Evolutionary conservation across 1,139 yeast genomes (phyloP).

Genomic region (Tardiomyces digboiensis): DNA sequence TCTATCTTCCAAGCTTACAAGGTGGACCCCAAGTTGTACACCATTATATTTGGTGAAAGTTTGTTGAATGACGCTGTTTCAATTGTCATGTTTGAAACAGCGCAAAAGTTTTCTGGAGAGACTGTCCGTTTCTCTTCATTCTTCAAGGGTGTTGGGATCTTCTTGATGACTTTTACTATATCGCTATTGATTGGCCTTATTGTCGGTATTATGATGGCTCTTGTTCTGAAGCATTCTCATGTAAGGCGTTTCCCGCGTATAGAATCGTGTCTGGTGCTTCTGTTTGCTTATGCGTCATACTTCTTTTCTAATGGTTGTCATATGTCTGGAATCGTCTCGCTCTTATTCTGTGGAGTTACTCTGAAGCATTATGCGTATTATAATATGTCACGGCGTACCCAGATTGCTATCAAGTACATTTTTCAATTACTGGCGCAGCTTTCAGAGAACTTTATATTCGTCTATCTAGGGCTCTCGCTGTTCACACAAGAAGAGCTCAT

Average conservation of each 20-base stretch:
- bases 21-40: constrained; percentile 94
- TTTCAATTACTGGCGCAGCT: constrained; percentile 91
- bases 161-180: constrained; percentile 87
- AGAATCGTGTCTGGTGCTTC: constrained; percentile 84
- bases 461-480: constrained; percentile 85
- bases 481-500: constrained; percentile 95
- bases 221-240: constrained; percentile 85
- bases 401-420: constrained; percentile 89
- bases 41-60: constrained; percentile 96
- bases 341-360: constrained; percentile 93
- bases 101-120: constrained; percentile 92
- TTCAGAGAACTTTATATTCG: constrained; percentile 94
- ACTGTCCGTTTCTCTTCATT: constrained; percentile 64
- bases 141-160: constrained; percentile 91
- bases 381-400: constrained; percentile 96
- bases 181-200: constrained; percentile 87
- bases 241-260: constrained; percentile 91
- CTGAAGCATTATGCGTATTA: constrained; percentile 94
- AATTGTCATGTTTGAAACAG: constrained; percentile 98
- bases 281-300: constrained; percentile 93
- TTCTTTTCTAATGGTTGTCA: constrained; percentile 98
- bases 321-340: constrained; percentile 97
- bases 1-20: constrained; percentile 96
- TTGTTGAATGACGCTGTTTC: constrained; percentile 95
- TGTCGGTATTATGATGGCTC: constrained; percentile 82